Base-by-base conservation (phyloP, 2,329 filamentous ascomycete species). In the Microsporum ferrugineum region DNA sequence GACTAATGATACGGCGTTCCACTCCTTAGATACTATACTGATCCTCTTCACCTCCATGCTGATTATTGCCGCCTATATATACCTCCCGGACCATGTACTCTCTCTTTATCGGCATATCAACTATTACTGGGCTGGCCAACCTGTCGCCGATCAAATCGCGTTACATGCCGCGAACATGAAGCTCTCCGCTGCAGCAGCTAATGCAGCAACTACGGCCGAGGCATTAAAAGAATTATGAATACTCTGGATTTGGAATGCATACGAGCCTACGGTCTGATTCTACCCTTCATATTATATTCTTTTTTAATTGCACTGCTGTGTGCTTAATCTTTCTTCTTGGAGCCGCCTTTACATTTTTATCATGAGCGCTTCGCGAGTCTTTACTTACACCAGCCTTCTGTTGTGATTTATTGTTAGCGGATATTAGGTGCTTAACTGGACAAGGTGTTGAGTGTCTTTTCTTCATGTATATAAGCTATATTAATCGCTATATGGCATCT, bases 41-140 rank as follows among this genome's bases (percentile, higher is more conserved):
- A 94, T 99, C 80, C 86, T 96, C 69, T 86, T 96, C 72, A 81
- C 89, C 75, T 87, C 88, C 70, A 86, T 97, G 77, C 85, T 94
- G 69, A 82, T 89, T 69, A 91, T 95, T 71, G 94, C 91, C 67
- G 86, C 86, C 59, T 87, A 89, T 65, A 85, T 97, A 66, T 99
- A 99, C 80, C 88, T 99, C 17, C 94, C 94, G 8, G 88, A 95
- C 70, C 92, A 97, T 77, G 78, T 97, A 69, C 81, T 84, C 69
- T 87, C 89, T 72, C 86, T 99, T 68, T 83, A 87, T 71, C 84
- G 85, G 71, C 88, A 92, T 71, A 86, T 90, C 60, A 95, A 89
- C 84, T 99, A 96, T 80, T 99, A 99, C 80, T 89, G 90, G 74
- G 86, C 87, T 66, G 94, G 94, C 67, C 91, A 96, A 62, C 70